Base-by-base conservation (phyloP, 2,329 filamentous ascomycete genomes). In the Hymenoscyphus albidus region DNA sequence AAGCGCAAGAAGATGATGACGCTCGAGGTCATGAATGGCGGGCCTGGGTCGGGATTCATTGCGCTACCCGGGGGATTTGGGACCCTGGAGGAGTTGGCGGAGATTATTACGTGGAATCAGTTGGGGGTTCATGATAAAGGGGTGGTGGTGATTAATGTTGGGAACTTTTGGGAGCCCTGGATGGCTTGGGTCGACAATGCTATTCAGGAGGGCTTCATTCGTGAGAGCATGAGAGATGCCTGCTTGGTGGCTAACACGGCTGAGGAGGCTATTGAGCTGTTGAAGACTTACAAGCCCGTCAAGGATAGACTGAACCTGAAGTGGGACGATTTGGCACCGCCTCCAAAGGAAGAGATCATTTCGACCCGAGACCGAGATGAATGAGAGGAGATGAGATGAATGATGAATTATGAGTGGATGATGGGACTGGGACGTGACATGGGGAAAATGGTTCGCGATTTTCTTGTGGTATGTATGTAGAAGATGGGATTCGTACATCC, bases 1-100 rank as follows among this genome's bases (percentile, higher is more conserved):
- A 93, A 92, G 54, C 87, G 95, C 69, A 99, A 99, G 82, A 87
- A 90, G 71, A 83, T 95, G 80, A 98, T 99, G 95, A 94, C 93
- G 6, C 82, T 87, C 72, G 90, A 94, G 76, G 93, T 98, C 16
- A 84, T 96, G 31, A 84, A 86, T 22, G 92, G 92, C 32, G 93
- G 90, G 0, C 87, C 88, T 0, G 94, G 94, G 0, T 89, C 87
- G 64, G 94, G 94, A 13, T 99, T 99, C 79, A 87, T 99, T 51
- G 93, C 93, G 35, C 80, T 99, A 65, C 87, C 85, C 63, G 94
- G 94, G 55, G 95, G 95, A 0, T 99, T 94, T 77, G 95, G 95
- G 22, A 99, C 95, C 1, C 84, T 98, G 76, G 95, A 99, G 80
- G 95, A 99, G 82, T 83, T 99, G 75, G 93, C 97, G 78, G 92